Evolutionary conservation across 108 stramenopile species (phyloP).

Genomic region (Chaetoceros muelleri): DNA sequence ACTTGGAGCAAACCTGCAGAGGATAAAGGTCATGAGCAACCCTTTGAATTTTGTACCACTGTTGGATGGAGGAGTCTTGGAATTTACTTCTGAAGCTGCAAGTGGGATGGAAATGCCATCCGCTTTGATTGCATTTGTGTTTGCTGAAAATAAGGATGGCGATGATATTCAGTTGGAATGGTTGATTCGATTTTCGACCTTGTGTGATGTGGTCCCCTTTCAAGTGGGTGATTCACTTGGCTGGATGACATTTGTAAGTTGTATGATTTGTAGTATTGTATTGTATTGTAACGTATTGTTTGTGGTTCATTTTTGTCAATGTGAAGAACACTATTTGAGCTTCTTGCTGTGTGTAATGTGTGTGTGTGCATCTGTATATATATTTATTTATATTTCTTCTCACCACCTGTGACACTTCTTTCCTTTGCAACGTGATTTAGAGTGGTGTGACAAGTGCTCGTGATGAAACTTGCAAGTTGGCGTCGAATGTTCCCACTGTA

Average conservation of each 20-base stretch:
- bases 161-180: background rate
- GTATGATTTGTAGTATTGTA: too few species aligned
- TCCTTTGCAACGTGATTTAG: too few species aligned
- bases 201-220: background rate
- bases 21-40: background rate
- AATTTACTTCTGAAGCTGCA: background rate
- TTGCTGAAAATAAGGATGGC: background rate
- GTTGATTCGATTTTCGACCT: background rate
- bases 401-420: too few species aligned
- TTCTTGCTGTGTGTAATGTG: too few species aligned
- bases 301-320: too few species aligned
- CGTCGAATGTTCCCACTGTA: too few species aligned
- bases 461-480: too few species aligned
- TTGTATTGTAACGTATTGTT: too few species aligned
- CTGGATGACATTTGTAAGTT: background rate
- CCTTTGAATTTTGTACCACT: background rate
- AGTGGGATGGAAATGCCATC: background rate
- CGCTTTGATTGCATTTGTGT: background rate
- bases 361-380: too few species aligned
- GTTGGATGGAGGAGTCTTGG: background rate
- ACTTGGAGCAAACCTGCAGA: background rate
- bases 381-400: too few species aligned
- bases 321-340: too few species aligned
- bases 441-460: too few species aligned
- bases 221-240: background rate